Conservation (phyloP, 192 early-diverging fungal genomes). For the Coemansia sp. region DNA sequence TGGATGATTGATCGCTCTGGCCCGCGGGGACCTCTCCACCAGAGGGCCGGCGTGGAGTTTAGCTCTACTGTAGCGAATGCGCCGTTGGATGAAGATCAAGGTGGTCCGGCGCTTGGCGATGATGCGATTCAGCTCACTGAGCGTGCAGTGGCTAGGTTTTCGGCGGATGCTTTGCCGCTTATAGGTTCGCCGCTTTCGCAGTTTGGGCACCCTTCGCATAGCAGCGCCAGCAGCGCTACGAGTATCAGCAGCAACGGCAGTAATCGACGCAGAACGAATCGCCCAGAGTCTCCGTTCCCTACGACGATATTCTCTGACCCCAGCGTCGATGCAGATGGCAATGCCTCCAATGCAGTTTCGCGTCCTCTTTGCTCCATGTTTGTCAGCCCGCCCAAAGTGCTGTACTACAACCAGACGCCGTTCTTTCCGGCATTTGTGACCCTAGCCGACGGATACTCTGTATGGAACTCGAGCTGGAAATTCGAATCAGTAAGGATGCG, state of each 20-base stretch:
- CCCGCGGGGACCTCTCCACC: conserved; percentile 18
- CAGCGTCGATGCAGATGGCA: conserved; percentile 5
- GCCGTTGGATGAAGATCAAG: neutral
- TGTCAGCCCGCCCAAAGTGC: neutral
- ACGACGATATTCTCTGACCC: conserved; percentile 15
- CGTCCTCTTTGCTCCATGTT: conserved; percentile 1
- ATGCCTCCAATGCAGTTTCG: conserved; percentile 7
- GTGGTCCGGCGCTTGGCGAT: neutral
- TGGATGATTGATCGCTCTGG: conserved; percentile 43
- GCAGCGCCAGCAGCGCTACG: conserved; percentile 7
- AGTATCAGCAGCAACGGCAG: neutral
- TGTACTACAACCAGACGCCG: conserved; percentile 29
- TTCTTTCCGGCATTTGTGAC: conserved; percentile 26
- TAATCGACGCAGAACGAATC: neutral
- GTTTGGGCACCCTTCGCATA: conserved; percentile 1
- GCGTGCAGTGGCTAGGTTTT: neutral
- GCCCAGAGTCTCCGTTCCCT: conserved; percentile 29
- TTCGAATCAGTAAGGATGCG: conserved; percentile 40
- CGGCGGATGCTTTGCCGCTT: conserved; percentile 8
- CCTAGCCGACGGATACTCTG: conserved; percentile 34
- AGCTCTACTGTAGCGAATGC: neutral
- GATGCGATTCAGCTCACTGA: neutral
- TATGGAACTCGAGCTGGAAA: conserved; percentile 49
- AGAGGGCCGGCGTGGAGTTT: neutral
- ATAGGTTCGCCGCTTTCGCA: conserved; percentile 1